phyloP scores from a whole-genome alignment of 257 asterid species.

The Penstemon eatonii region DNA sequence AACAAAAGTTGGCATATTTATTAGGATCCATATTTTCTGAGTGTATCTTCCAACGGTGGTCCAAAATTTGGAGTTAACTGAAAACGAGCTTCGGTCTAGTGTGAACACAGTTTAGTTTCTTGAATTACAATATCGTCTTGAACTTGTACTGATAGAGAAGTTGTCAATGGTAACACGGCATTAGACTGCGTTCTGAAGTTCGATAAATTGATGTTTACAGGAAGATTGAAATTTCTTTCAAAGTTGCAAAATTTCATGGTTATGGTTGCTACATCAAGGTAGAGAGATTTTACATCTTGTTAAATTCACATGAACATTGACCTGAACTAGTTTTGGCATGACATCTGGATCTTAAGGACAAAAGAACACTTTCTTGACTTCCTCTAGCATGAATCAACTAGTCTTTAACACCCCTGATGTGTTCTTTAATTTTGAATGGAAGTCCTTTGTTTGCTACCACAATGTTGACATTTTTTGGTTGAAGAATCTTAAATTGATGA shows the following conservation, averaged over 20 bases:
- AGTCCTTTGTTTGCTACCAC: too few relatives aligned
- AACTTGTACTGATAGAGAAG: background rate
- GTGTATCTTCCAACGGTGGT: background rate
- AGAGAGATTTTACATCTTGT: background rate
- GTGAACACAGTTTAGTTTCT: background rate
- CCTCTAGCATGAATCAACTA: too few relatives aligned
- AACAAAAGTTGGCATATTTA: background rate
- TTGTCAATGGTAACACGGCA: background rate
- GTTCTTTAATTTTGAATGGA: too few relatives aligned
- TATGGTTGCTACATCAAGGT: slow-evolving; percentile 2
- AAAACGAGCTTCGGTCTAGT: too few relatives aligned
- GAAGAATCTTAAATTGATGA: too few relatives aligned
- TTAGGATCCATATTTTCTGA: background rate
- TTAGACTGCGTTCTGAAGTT: background rate
- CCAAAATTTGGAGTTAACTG: background rate
- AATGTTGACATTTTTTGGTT: too few relatives aligned
- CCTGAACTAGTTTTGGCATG: background rate
- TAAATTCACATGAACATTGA: background rate
- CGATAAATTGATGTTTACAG: background rate
- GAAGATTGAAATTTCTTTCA: background rate
- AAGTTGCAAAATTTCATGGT: background rate
- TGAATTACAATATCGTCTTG: background rate
- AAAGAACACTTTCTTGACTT: too few relatives aligned
- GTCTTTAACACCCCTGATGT: too few relatives aligned
- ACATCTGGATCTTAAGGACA: background rate